A percentile compares a stretch with the other conserved stretches of the same genome.
Conservation (phyloP, 1,284 basidiomycete species). For the Singerocomus inundabilis region DNA sequence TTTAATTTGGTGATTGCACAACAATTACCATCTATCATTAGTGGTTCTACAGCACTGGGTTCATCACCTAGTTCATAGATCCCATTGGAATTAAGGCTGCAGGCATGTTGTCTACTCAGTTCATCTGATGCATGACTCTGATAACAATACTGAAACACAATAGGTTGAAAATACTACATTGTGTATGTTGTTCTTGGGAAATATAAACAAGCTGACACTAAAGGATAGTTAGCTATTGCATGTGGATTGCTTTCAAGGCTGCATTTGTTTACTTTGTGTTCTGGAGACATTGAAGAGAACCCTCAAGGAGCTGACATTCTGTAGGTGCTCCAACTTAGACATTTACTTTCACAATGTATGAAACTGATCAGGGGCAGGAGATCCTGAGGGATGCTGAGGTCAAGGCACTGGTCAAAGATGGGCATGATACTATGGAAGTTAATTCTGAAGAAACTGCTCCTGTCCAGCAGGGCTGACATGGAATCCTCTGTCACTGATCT, state of each 20-base stretch:
- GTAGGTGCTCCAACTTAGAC: conserved; percentile 36
- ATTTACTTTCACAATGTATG: conserved; percentile 5
- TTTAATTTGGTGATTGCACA: too few relatives aligned
- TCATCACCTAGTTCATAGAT: conserved; percentile 11
- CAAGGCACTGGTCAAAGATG: not conserved
- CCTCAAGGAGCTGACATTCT: conserved; percentile 58
- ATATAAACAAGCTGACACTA: not conserved
- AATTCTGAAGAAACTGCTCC: not conserved
- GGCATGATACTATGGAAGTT: not conserved
- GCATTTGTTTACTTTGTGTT: conserved; percentile 49
- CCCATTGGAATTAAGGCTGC: conserved; percentile 16
- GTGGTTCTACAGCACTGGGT: conserved; percentile 9
- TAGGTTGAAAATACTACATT: conserved; percentile 20
- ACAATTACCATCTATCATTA: conserved; percentile 17
- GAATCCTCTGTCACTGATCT: too few relatives aligned
- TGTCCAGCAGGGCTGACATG: not conserved
- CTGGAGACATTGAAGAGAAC: conserved; percentile 52
- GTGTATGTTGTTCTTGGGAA: conserved; percentile 4
- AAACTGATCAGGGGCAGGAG: conserved; percentile 3
- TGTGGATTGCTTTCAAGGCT: conserved; percentile 45
- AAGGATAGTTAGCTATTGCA: conserved; percentile 35
- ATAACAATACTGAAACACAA: not conserved
- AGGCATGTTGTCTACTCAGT: conserved; percentile 1
- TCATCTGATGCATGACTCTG: not conserved
- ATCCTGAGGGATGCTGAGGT: not conserved